Percentiles rank a stretch among this genome's conserved stretches.
Evolutionary conservation across 352 stramenopile genomes (phyloP).

Genomic region (Globisporangium iwayamae): DNA sequence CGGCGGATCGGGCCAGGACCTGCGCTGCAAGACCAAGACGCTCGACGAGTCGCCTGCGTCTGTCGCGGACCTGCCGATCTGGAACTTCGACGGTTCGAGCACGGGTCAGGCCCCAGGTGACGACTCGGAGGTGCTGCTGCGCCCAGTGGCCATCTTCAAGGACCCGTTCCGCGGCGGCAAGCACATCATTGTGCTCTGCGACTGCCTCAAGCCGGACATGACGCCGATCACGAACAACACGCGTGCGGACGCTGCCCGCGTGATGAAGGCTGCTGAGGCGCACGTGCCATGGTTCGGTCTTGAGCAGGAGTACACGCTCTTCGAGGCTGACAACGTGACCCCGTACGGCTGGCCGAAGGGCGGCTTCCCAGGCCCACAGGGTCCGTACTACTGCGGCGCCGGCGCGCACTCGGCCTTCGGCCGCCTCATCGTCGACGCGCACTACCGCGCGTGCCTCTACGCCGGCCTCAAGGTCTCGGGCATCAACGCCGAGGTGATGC

Average conservation of each 20-base stretch:
- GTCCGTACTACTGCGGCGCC: slow-evolving; percentile 92
- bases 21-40: slow-evolving; percentile 94
- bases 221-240: slow-evolving; percentile 92
- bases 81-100: slow-evolving; percentile 98
- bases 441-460: slow-evolving; percentile 95
- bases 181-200: slow-evolving; percentile 97
- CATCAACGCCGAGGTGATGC: slow-evolving; percentile 98
- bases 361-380: slow-evolving; percentile 87
- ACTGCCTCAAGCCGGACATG: slow-evolving; percentile 94
- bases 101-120: slow-evolving; percentile 96
- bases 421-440: slow-evolving; percentile 92
- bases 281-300: slow-evolving; percentile 93
- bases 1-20: slow-evolving; percentile 89
- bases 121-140: slow-evolving; percentile 95
- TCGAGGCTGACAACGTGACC: slow-evolving; percentile 84
- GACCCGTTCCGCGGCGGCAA: slow-evolving; percentile 95
- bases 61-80: slow-evolving; percentile 89
- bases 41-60: slow-evolving; percentile 65
- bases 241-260: slow-evolving; percentile 66
- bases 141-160: slow-evolving; percentile 91
- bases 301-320: slow-evolving; percentile 97
- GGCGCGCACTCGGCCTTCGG: slow-evolving; percentile 96
- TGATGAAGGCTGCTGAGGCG: slow-evolving; percentile 58
- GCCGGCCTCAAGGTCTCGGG: slow-evolving; percentile 94
- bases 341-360: slow-evolving; percentile 91